A percentile compares a stretch with the other conserved stretches of the same genome.
Conservation (phyloP, 495 filamentous ascomycete genomes). For the Gamarada debralockiae region DNA sequence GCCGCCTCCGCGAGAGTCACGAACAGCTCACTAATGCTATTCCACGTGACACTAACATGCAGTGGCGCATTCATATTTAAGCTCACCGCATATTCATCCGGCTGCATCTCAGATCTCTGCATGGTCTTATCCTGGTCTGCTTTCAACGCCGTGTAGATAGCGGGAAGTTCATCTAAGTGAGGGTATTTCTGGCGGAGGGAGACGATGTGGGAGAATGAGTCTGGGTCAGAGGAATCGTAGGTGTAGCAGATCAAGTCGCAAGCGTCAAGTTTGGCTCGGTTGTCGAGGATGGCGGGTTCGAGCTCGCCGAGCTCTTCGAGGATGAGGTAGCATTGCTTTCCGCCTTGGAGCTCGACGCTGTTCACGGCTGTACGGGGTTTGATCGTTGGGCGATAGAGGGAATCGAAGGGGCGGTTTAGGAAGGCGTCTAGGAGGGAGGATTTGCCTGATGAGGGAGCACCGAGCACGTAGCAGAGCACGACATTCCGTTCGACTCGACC, state of each 20-base stretch:
- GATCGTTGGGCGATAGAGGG: constrained; percentile 90
- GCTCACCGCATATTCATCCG: constrained; percentile 81
- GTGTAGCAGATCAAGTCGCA: constrained; percentile 94
- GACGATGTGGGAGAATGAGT: constrained; percentile 89
- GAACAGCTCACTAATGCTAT: constrained; percentile 85
- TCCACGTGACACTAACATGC: constrained; percentile 93
- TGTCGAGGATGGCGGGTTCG: constrained; percentile 90
- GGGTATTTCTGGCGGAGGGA: constrained; percentile 72
- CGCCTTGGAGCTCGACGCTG: constrained; percentile 91
- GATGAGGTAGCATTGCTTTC: constrained; percentile 96
- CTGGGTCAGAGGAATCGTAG: constrained; percentile 94
- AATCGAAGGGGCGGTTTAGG: constrained; percentile 79
- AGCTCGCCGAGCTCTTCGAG: constrained; percentile 93
- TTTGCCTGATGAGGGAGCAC: constrained; percentile 79
- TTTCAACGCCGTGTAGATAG: constrained; percentile 88
- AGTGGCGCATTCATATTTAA: constrained; percentile 81
- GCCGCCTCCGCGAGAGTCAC: constrained; percentile 84
- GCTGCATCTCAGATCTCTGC: constrained; percentile 85
- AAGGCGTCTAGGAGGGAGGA: constrained; percentile 86
- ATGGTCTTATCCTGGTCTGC: constrained; percentile 93
- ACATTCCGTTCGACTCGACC: constrained; percentile 91
- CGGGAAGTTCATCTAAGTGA: constrained; percentile 80
- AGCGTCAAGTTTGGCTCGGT: constrained; percentile 83
- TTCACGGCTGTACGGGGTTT: constrained; percentile 92
- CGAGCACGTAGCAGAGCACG: constrained; percentile 92